These are phyloP conservation scores for Chaetomium globosum DNA, from an alignment of 2,329 filamentous ascomycete genomes.

Conservation along the genomic window DNA sequence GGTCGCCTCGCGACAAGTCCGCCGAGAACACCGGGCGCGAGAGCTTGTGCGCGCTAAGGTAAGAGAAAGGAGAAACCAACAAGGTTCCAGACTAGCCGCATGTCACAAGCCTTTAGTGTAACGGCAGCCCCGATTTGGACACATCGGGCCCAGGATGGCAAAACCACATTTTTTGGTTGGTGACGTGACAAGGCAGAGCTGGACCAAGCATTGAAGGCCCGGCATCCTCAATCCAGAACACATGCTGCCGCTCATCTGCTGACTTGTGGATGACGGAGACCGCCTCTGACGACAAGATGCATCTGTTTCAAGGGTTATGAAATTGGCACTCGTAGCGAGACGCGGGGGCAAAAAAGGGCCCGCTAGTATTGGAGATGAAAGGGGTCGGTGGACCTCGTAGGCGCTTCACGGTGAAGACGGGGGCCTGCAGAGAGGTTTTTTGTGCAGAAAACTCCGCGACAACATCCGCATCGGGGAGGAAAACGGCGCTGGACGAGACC, in stretches of 20 bases:
- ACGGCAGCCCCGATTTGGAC: conserved; percentile 3
- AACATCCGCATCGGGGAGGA: neutral
- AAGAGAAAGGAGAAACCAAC: conserved; percentile 7
- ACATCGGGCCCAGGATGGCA: neutral
- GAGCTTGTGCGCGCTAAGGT: conserved; percentile 10
- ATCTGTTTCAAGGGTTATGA: neutral
- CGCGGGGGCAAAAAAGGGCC: neutral
- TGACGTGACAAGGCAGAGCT: neutral
- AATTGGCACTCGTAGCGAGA: conserved; percentile 10
- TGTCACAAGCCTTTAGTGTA: conserved; percentile 7
- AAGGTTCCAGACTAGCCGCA: conserved; percentile 9
- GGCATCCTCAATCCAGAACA: neutral
- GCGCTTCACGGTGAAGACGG: neutral
- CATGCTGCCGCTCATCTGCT: neutral
- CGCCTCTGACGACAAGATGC: neutral
- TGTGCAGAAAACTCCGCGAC: neutral
- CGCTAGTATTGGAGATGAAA: conserved; percentile 4
- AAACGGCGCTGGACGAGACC: neutral
- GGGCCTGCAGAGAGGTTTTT: neutral
- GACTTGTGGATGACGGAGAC: neutral
- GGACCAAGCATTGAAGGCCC: neutral
- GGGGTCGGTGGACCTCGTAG: conserved; percentile 5
- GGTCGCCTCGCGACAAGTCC: neutral
- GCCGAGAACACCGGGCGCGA: neutral
- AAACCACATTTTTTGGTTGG: neutral